These are phyloP conservation scores for Phtheirospermum japonicum DNA, from an alignment of 257 asterid genomes.

Conservation along the genomic window DNA sequence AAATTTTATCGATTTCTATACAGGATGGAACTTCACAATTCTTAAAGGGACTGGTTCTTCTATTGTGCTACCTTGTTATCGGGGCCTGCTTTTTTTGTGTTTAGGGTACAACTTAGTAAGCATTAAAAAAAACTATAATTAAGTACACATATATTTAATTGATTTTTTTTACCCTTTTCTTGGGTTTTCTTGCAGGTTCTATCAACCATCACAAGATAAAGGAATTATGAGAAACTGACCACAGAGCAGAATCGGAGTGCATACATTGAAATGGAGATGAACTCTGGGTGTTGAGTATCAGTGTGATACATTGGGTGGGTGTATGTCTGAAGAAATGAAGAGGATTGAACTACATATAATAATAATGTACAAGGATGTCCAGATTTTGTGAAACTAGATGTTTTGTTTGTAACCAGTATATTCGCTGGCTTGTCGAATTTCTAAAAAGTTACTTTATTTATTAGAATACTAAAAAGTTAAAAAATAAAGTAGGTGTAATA, in stretches of 20 bases:
- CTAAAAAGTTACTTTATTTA: no score
- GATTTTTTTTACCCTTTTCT: no score
- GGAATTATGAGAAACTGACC: no score
- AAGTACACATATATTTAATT: not conserved
- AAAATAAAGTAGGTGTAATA: no score
- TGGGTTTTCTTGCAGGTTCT: conserved; percentile 13
- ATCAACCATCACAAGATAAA: conserved; percentile 28
- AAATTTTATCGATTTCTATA: not conserved
- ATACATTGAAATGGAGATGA: conserved; percentile 23
- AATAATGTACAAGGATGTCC: not conserved
- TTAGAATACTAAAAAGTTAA: no score
- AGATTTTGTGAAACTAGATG: no score
- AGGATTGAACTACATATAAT: no score
- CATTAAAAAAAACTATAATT: not conserved
- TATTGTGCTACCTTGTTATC: conserved; percentile 64
- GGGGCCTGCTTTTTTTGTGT: conserved; percentile 68
- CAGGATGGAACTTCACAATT: conserved; percentile 95
- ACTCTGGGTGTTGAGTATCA: conserved; percentile 9
- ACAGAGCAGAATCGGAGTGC: not conserved
- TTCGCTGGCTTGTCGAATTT: no score
- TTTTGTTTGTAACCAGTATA: no score
- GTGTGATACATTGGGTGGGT: conserved; percentile 19
- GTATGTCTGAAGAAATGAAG: conserved; percentile 1
- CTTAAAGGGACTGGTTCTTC: conserved; percentile 78
- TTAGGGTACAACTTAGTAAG: conserved; percentile 46